Percentiles rank a stretch among this genome's conserved stretches.
These are phyloP conservation scores for Peronospora tabacina DNA, from an alignment of 352 stramenopile species.

Conservation along the genomic window DNA sequence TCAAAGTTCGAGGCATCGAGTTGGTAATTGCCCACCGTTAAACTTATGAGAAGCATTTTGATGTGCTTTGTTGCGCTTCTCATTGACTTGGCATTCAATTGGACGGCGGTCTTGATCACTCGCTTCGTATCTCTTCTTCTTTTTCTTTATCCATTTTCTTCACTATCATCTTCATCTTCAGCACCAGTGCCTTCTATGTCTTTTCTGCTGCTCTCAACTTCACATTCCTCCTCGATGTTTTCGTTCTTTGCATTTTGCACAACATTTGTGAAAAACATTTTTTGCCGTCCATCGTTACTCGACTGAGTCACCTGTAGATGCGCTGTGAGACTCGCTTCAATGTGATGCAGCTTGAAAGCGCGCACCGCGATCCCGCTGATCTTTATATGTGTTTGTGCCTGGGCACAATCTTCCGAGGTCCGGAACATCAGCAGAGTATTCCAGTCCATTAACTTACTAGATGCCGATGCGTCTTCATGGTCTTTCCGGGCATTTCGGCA, in stretches of 20 bases:
- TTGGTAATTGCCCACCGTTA: neutral
- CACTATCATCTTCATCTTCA: conserved; percentile 1
- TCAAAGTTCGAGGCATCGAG: conserved; percentile 41
- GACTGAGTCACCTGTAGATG: conserved; percentile 58
- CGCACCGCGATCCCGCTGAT: conserved; percentile 66
- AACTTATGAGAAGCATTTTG: neutral
- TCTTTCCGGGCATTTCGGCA: conserved; percentile 57
- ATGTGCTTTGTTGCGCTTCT: conserved; percentile 6
- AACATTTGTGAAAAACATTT: conserved; percentile 23
- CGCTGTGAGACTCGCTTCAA: conserved; percentile 56
- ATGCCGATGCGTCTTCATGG: conserved; percentile 17
- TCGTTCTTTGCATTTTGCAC: conserved; percentile 7
- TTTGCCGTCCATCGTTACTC: conserved; percentile 19
- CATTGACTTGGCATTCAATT: conserved; percentile 21
- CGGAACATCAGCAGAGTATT: conserved; percentile 61
- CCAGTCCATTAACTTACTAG: conserved; percentile 32
- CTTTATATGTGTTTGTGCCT: conserved; percentile 66
- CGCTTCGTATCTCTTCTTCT: neutral
- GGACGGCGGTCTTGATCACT: conserved; percentile 9
- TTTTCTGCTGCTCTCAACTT: conserved; percentile 6
- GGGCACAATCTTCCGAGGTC: conserved; percentile 47
- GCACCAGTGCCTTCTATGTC: conserved; percentile 2
- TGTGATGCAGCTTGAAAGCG: conserved; percentile 70
- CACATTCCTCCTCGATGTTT: conserved; percentile 7
- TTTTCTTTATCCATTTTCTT: conserved; percentile 1